These are phyloP conservation scores for Phalaenopsis aphrodite DNA, from an alignment of 106 monocot genomes.

Conservation along the genomic window DNA sequence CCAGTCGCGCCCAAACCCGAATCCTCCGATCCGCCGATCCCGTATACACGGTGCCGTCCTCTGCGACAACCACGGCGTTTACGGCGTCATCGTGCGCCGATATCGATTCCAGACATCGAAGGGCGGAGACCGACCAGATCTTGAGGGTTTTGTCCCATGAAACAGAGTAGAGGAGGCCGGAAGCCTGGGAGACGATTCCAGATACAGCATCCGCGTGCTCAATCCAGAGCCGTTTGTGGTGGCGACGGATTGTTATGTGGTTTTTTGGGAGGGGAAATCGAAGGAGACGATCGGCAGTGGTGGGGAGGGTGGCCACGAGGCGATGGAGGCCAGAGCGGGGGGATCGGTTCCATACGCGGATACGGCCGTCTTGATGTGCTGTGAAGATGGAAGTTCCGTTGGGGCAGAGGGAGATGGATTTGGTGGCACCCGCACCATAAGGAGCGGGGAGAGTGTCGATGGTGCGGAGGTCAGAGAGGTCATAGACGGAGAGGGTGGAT, in stretches of 20 bases:
- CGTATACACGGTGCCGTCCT: constrained; percentile 64
- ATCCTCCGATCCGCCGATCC: constrained; percentile 64
- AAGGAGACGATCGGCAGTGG: constrained; percentile 41
- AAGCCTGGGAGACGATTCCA: constrained; percentile 26
- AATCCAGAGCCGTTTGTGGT: constrained; percentile 51
- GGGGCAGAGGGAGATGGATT: constrained; percentile 32
- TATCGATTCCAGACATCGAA: constrained; percentile 52
- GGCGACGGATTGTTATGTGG: constrained; percentile 58
- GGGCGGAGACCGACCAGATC: constrained; percentile 36
- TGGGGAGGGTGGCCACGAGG: constrained; percentile 51
- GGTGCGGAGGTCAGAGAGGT: constrained; percentile 19
- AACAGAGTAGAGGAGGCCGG: constrained; percentile 52
- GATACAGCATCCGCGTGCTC: constrained; percentile 73
- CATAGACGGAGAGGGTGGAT: constrained; percentile 27
- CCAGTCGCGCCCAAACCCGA: constrained; percentile 30
- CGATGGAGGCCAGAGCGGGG: constrained; percentile 15
- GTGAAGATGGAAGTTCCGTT: constrained; percentile 32
- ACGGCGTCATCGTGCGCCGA: constrained; percentile 76
- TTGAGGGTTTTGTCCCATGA: constrained; percentile 90
- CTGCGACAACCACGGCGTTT: constrained; percentile 52
- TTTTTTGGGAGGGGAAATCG: constrained; percentile 49
- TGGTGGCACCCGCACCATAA: constrained; percentile 42
- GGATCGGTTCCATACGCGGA: constrained; percentile 48
- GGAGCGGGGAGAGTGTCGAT: constrained; percentile 17
- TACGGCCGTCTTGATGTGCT: constrained; percentile 67